Evolutionary conservation across 2,329 filamentous ascomycete genomes (phyloP).

Genomic region (Cytospora schulzeri): DNA sequence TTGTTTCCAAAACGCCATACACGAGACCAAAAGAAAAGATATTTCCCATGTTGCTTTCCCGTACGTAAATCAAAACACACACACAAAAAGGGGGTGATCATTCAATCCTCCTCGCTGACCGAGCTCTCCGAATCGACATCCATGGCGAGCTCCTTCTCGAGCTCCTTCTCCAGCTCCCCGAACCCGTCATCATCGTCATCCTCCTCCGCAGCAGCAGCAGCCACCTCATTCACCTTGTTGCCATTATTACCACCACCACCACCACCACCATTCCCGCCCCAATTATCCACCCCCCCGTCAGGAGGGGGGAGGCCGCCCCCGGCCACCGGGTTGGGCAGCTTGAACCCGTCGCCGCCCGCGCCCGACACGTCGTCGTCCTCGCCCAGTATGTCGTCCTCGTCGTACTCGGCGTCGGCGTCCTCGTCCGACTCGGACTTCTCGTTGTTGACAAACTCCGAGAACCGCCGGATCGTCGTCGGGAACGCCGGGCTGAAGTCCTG

Average conservation of each 20-base stretch:
- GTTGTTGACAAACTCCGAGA: constrained; percentile 53
- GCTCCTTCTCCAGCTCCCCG: constrained; percentile 51
- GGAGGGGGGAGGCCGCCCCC: too few species aligned
- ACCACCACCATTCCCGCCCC: constrained; percentile 33
- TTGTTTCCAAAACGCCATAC: neutral
- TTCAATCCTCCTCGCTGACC: constrained; percentile 66
- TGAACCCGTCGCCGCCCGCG: constrained; percentile 46
- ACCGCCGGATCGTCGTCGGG: constrained; percentile 47
- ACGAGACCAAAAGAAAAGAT: neutral
- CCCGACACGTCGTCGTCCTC: constrained; percentile 43
- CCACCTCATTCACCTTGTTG: constrained; percentile 21
- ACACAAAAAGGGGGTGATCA: too few species aligned
- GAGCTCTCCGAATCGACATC: constrained; percentile 57
- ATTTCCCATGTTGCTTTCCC: constrained; percentile 1
- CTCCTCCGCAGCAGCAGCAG: too few species aligned
- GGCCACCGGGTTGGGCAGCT: constrained; percentile 58
- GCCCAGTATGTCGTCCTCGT: constrained; percentile 37
- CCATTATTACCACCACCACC: constrained; percentile 36
- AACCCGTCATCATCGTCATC: constrained; percentile 35
- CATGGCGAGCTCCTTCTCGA: constrained; percentile 55
- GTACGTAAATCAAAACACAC: neutral
- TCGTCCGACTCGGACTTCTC: constrained; percentile 46
- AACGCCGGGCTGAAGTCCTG: constrained; percentile 53
- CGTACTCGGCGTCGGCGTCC: constrained; percentile 50
- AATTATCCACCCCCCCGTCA: too few species aligned